Base-by-base conservation (phyloP, 1,139 yeast genomes). In the Kluyveromyces sp. region DNA sequence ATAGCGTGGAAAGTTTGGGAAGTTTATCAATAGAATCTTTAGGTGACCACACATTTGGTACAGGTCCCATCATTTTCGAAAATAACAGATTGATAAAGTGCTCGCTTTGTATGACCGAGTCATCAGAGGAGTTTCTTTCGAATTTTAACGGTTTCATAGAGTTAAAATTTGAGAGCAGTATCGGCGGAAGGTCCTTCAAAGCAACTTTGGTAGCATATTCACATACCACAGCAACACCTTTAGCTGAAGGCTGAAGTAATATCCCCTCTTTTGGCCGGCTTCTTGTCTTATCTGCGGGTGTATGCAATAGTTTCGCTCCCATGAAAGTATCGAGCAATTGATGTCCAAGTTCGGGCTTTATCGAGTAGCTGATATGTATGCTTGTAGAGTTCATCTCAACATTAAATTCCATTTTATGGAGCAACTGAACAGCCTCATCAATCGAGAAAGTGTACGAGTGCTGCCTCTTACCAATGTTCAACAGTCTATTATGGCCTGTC, bases 221-320 rank as follows among this genome's bases (percentile, higher is more conserved):
- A 41, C 75, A 77, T 2, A 89, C 63, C 0, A 87, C 60, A 0
- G 88, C 80, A 3, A 87, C 77, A 1, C 97, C 98, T 57, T 92
- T 92, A 0, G 97, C 92, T 0, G 97, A 87, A 3, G 96, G 95
- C 56, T 89, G 97, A 30, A 88, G 58, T 3, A 67, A 45, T 0
- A 69, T 65, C 37, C 65, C 59, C 2, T 56, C 63, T 44, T 73
- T 72, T 2, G 80, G 71, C 38, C 58, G 65, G n/a, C 61, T 52
- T 42, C 80, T 59, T 0, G 94, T 82, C 53, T 94, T 70, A 52
- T 83, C 89, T 6, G 76, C 74, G 0, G 95, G 96, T 19, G 80
- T 76, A 57, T 88, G 95, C 9, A 89, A 53, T 3, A 88, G 65
- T 47, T 78, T 80, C 0, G 94, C 85, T 1, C 68, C 68, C 68